Evolutionary conservation across 2,329 filamentous ascomycete species (phyloP).

Genomic region (Saccharata proteae): DNA sequence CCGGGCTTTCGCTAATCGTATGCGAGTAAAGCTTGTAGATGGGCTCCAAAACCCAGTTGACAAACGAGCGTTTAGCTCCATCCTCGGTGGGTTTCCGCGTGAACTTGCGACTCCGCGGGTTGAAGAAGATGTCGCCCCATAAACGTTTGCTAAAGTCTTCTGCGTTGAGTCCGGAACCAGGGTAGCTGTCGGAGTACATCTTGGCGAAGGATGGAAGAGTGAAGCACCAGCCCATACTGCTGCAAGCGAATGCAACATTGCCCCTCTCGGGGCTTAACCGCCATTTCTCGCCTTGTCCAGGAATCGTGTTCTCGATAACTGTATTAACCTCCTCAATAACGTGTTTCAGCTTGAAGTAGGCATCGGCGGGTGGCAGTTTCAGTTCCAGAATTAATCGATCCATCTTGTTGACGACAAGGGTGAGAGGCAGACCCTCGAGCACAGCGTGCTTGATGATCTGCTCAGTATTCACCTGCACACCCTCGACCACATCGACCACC

Average conservation of each 20-base stretch:
- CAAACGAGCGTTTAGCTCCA: constrained; percentile 70
- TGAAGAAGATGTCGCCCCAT: constrained; percentile 97
- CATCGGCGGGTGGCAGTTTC: constrained; percentile 85
- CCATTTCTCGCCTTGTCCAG: constrained; percentile 64
- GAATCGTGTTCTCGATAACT: constrained; percentile 76
- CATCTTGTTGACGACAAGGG: constrained; percentile 93
- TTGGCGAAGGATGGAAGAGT: constrained; percentile 87
- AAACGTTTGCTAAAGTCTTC: constrained; percentile 73
- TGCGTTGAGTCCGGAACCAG: constrained; percentile 53
- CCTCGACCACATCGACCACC: constrained; percentile 92
- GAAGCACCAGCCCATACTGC: constrained; percentile 92
- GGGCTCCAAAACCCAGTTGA: constrained; percentile 89
- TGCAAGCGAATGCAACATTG: constrained; percentile 94
- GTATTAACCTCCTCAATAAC: constrained; percentile 98
- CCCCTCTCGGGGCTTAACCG: constrained; percentile 91
- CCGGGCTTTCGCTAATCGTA: constrained; percentile 80
- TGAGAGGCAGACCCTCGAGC: constrained; percentile 76
- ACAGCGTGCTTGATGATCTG: constrained; percentile 95
- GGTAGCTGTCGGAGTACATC: constrained; percentile 87
- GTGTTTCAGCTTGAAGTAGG: constrained; percentile 98
- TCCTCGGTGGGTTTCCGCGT: constrained; percentile 78
- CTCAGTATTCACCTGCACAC: constrained; percentile 97
- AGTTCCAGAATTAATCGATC: constrained; percentile 89
- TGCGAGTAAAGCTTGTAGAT: constrained; percentile 97
- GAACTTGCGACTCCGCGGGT: constrained; percentile 79